Conservation (phyloP, 139 green algal genomes). For the Closterium sp. region DNA sequence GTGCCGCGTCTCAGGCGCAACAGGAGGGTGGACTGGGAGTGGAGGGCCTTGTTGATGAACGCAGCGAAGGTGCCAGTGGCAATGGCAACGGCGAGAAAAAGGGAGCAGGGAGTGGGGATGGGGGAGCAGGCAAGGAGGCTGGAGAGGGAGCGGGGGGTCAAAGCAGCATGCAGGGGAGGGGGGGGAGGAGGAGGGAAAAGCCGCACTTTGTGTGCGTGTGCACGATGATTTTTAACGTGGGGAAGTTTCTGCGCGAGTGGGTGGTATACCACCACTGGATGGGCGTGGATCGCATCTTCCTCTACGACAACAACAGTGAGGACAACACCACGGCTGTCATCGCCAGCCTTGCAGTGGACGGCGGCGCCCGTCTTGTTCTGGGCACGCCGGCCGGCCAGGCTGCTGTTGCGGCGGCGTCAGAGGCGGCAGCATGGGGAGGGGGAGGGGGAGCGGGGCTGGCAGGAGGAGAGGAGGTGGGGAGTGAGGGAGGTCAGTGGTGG, state of each 20-base stretch:
- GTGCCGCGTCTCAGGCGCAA: too few relatives aligned
- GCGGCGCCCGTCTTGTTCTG: neutral
- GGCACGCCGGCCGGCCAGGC: neutral
- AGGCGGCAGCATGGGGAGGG: neutral
- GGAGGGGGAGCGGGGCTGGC: neutral
- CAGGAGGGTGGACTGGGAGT: too few relatives aligned
- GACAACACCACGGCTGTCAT: conserved; percentile 10
- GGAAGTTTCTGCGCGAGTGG: conserved; percentile 34
- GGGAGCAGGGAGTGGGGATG: neutral
- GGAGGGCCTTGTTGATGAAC: too few relatives aligned
- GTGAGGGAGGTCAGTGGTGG: neutral
- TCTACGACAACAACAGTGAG: conserved; percentile 46
- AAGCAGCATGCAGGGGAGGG: neutral
- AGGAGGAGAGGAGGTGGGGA: neutral
- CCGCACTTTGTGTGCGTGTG: conserved; percentile 19
- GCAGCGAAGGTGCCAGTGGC: too few relatives aligned
- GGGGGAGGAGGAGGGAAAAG: neutral
- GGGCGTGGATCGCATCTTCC: conserved; percentile 21
- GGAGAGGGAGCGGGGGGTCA: too few relatives aligned
- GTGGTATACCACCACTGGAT: conserved; percentile 32
- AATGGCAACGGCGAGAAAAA: too few relatives aligned
- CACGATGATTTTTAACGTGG: conserved; percentile 31
- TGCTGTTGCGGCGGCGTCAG: neutral
- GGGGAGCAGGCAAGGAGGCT: too few relatives aligned
- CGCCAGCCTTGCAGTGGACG: neutral